Base-by-base conservation (phyloP, 192 early-diverging fungal species). In the Umbelopsis vinacea region DNA sequence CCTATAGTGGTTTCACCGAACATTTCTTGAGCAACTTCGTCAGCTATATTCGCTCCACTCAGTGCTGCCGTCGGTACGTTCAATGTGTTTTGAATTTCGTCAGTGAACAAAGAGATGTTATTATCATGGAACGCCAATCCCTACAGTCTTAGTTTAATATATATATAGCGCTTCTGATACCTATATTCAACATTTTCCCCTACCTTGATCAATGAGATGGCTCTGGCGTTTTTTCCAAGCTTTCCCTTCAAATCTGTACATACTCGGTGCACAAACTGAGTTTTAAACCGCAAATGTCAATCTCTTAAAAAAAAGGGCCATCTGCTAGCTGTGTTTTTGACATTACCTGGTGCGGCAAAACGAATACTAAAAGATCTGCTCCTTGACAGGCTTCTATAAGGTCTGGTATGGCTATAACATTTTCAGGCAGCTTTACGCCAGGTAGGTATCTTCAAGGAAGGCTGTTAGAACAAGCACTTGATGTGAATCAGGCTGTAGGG, bases 1-100 rank as follows among this genome's bases (percentile, higher is more conserved):
- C 92, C 97, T 68, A 97, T 93, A 0, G 97, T 99, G 2, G 95
- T 92, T 72, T 99, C 97, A 79, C 93, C 93, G 82, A 97, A 97
- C 73, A 94, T 84, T 68, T 97, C 95, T 74, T 89, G 86, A 2
- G 96, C 95, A 35, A 99, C 92, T 77, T 97, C 97, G 74, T 87
- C 88, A 53, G 97, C 97, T 81, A 97, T 96, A 80, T 98, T 98
- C 63, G 96, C 96, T 60, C 96, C 96, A 83, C 91, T 94, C 47
- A 98, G 80, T 48, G 93, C 92, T 60, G 87, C 86, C 57, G 92
- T 88, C 38, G 21, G 38, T 33, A 95, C 88, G 50, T 79, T 80
- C 23, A 95, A 85, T 15, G 46, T 67, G 24, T 52, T 15, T 45
- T 70, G 47, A 53, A 76, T 76, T 54, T 87, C 82, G 54, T 92